Evolutionary conservation across 2,329 filamentous ascomycete genomes (phyloP).

Genomic region (Hyphodiscus sp.): DNA sequence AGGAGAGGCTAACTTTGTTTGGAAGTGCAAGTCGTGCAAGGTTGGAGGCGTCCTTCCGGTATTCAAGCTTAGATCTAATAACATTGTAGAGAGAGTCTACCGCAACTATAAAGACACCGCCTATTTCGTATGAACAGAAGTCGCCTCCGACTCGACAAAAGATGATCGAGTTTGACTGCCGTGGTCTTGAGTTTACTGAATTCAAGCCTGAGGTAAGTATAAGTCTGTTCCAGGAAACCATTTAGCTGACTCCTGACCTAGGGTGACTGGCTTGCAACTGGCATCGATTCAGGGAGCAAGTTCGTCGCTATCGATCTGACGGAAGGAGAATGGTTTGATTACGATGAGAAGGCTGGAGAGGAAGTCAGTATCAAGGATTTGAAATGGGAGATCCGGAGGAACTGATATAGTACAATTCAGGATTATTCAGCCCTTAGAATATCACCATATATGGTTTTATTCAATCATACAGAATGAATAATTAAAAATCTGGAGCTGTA

Average conservation of each 20-base stretch:
- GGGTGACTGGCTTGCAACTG: conserved; percentile 87
- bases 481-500: too few species aligned
- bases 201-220: conserved; percentile 77
- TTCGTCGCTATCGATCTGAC: conserved; percentile 76
- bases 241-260: conserved; percentile 31
- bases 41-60: conserved; percentile 39
- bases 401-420: conserved; percentile 17
- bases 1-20: conserved; percentile 98
- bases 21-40: conserved; percentile 98
- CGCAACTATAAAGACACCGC: conserved; percentile 71
- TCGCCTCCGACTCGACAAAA: conserved; percentile 71
- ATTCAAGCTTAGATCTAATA: background rate
- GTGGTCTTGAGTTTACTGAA: conserved; percentile 84
- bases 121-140: conserved; percentile 62
- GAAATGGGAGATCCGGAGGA: conserved; percentile 66
- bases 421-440: too few species aligned
- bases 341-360: conserved; percentile 86
- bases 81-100: conserved; percentile 67
- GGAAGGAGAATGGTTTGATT: conserved; percentile 97
- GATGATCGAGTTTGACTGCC: conserved; percentile 86
- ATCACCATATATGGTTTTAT: too few species aligned
- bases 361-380: conserved; percentile 90
- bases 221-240: background rate
- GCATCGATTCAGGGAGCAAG: conserved; percentile 70
- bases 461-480: too few species aligned